A percentile compares a stretch with the other conserved stretches of the same genome.
Conservation (phyloP, 2,329 filamentous ascomycete species). For the Aureobasidium uvarum region DNA sequence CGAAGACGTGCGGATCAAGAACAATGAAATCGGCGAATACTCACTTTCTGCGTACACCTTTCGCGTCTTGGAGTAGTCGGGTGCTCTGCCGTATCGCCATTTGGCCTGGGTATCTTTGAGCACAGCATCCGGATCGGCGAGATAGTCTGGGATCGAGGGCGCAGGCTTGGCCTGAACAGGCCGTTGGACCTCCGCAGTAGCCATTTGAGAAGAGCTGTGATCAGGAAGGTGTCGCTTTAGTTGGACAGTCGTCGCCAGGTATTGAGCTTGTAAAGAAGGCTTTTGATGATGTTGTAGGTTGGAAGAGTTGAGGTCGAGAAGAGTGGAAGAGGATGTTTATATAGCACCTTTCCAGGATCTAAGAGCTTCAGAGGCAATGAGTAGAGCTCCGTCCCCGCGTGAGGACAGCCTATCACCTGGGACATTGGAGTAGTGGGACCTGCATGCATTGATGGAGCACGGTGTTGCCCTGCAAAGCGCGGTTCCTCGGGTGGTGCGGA, state of each 20-base stretch:
- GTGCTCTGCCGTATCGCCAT: slow-evolving; percentile 61
- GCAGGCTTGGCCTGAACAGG: slow-evolving; percentile 35
- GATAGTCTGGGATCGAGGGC: slow-evolving; percentile 55
- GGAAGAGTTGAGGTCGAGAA: background rate
- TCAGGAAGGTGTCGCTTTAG: background rate
- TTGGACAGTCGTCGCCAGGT: background rate
- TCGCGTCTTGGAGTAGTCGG: slow-evolving; percentile 64
- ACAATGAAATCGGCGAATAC: slow-evolving; percentile 32
- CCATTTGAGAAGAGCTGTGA: slow-evolving; percentile 29
- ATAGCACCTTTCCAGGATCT: background rate
- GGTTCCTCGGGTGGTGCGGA: background rate
- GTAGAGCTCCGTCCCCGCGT: background rate
- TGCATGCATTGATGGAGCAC: slow-evolving; percentile 10
- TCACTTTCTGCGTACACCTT: slow-evolving; percentile 59
- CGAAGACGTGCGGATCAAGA: background rate
- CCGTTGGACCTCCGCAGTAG: slow-evolving; percentile 33
- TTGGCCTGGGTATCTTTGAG: slow-evolving; percentile 53
- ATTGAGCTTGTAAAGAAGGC: background rate
- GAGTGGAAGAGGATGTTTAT: slow-evolving; percentile 10
- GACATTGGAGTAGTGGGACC: background rate
- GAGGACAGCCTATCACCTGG: background rate
- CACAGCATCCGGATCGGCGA: slow-evolving; percentile 59
- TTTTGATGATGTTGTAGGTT: background rate
- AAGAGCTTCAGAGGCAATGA: background rate
- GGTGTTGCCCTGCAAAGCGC: background rate